These are phyloP conservation scores for Delonix regia DNA, from an alignment of 306 rosid species.

Conservation along the genomic window DNA sequence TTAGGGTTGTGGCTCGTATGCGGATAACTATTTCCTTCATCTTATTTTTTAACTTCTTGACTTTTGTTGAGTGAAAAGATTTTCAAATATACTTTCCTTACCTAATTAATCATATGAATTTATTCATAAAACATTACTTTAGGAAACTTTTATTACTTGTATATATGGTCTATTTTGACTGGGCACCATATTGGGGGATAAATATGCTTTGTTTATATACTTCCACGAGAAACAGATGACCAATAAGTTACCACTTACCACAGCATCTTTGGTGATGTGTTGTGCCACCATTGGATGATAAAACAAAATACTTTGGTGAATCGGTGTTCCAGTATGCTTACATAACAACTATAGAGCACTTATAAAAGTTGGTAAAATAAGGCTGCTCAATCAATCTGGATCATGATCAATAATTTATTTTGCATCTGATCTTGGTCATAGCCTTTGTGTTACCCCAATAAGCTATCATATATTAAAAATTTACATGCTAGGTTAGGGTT, in stretches of 20 bases:
- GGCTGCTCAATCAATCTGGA: conserved; percentile 36
- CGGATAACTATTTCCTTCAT: conserved; percentile 41
- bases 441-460: background rate
- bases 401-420: background rate
- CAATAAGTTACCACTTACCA: background rate
- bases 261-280: conserved; percentile 34
- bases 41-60: background rate
- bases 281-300: conserved; percentile 38
- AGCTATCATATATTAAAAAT: conserved; percentile 28
- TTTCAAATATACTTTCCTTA: background rate
- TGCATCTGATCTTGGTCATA: background rate
- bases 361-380: conserved; percentile 44
- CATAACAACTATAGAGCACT: conserved; percentile 33
- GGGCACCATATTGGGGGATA: no score
- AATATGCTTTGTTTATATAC: no score
- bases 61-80: background rate
- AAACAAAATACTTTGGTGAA: conserved; percentile 33
- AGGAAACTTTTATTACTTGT: background rate
- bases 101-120: no score
- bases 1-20: conserved; percentile 20
- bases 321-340: conserved; percentile 31
- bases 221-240: background rate
- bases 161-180: background rate
- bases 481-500: conserved; percentile 55
- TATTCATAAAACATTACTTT: background rate